Base-by-base conservation (phyloP, 345 rosid genomes). In the Salix viminalis region DNA sequence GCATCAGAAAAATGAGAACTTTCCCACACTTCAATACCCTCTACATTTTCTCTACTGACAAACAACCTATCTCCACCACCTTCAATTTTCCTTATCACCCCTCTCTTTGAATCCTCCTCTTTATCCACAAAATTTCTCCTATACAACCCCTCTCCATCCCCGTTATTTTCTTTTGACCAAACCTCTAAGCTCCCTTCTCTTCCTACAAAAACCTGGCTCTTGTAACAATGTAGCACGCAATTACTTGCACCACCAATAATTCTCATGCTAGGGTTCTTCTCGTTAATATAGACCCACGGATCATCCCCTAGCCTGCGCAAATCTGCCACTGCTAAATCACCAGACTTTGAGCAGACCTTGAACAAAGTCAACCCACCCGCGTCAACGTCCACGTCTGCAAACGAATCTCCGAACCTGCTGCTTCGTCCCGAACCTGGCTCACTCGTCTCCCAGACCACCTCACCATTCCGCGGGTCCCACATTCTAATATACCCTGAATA, bases 1-100 rank as follows among this genome's bases (percentile, higher is more conserved):
- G 77, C 70, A 4, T 71, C 84, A 0, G 93, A 88, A 67, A 71
- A 78, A 74, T 52, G 66, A 32, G 85, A 88, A 73, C 87, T 93
- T 86, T 91, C 94, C 99, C 99, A 95, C 13, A 95, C 96, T 82
- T 95, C 96, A 64, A 93, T 75, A n/a, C 99, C 99, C 76, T 93
- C 98, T 46, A 84, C 85, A 46, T 77, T 71, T 1, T 90, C 96
- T 73, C 97, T 83, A 65, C 96, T 82, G 21, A 96, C 89, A 80
- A 90, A 91, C 85, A 96, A 68, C 77, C 98, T 86, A 67, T 91
- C 86, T 64, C 98, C 97, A 42, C 98, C 98, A 0, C 89, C 99
- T 81, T 90, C 92, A 15, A 93, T 89, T 73, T 76, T 88, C 70
- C 77, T 86, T 56, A 96, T 87, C 44, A 80, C 23, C 66, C 99